Base-by-base conservation (phyloP, 2,329 filamentous ascomycete species). In the Boeremia lycopersici region DNA sequence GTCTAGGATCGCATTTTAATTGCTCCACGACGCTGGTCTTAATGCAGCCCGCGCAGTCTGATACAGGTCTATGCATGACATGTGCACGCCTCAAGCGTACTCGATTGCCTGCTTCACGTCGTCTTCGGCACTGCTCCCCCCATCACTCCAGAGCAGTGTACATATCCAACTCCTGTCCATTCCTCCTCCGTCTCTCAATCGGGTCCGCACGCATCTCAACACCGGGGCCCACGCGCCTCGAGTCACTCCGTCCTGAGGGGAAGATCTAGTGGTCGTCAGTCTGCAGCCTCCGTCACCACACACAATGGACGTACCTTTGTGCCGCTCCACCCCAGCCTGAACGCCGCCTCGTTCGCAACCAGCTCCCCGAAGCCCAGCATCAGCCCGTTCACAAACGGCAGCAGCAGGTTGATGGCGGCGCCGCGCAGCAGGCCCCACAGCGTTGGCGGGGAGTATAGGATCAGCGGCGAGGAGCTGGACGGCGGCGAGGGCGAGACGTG, bases 341-440 rank as follows among this genome's bases (percentile, higher is more conserved):
- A 99, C 1, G 95, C 95, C 45, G 91, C 89, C 79, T 99, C 95
- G 72, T 99, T 95, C 49, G 95, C 95, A 76, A 99, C 93, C 46
- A 99, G 79, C 79, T 99, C 95, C 64, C 95, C 95, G 71, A 99
- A 97, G 2, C 95, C 95, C 69, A 99, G 79, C 95, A 99, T 99
- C 81, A 99, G 85, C 41, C 95, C 95, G 78, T 99, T 99, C 71
- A 99, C 86, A 70, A 99, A 99, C 0, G 95, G 95, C 17, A 99
- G 78, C 1, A 99, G 69, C n/a, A 99, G 81, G 74, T 99, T 99
- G 78, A 99, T 99, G 6, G 93, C 92, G 13, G 92, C 91, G 33
- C 95, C 91, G 50, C 93, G 86, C 49, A 97, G 63, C 59, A 99
- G 76, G 9, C 90, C 87, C 90, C 91, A 96, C 39, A 96, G 69